Conservation (phyloP, 176 grass and related monocot genomes). For the Oryza glaberrima region DNA sequence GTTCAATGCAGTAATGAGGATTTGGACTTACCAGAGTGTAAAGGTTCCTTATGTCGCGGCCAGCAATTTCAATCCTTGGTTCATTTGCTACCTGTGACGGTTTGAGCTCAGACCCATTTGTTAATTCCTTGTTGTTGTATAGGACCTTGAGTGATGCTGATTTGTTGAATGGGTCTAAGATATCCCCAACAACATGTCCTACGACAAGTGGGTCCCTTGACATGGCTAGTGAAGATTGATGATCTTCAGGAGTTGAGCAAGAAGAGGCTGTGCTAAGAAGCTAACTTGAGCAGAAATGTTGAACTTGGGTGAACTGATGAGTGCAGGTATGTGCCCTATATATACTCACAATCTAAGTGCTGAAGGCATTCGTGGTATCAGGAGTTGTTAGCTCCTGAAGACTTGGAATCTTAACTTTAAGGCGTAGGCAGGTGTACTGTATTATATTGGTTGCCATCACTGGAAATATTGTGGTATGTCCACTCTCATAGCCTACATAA, state of each 20-base stretch:
- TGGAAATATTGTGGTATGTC: slow-evolving; percentile 51
- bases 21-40: slow-evolving; percentile 89
- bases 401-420: slow-evolving; percentile 60
- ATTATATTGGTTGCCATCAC: slow-evolving; percentile 58
- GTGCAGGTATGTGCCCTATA: slow-evolving; percentile 57
- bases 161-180: slow-evolving; percentile 85
- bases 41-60: slow-evolving; percentile 63
- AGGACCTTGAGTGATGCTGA: slow-evolving; percentile 71
- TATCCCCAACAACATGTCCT: slow-evolving; percentile 88
- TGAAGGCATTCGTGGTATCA: slow-evolving; percentile 50
- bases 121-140: slow-evolving; percentile 84
- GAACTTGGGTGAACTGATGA: slow-evolving; percentile 51
- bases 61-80: slow-evolving; percentile 72
- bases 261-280: slow-evolving; percentile 31
- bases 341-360: slow-evolving; percentile 68
- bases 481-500: slow-evolving; percentile 53
- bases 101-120: slow-evolving; percentile 87
- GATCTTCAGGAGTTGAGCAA: slow-evolving; percentile 27
- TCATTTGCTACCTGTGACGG: slow-evolving; percentile 73
- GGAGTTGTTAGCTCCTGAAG: slow-evolving; percentile 49
- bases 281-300: slow-evolving; percentile 45
- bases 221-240: slow-evolving; percentile 50
- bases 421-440: slow-evolving; percentile 15
- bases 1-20: slow-evolving; percentile 27
- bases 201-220: slow-evolving; percentile 92